Evolutionary conservation across 352 stramenopile genomes (phyloP).

Genomic region (Pythium guiyangense): DNA sequence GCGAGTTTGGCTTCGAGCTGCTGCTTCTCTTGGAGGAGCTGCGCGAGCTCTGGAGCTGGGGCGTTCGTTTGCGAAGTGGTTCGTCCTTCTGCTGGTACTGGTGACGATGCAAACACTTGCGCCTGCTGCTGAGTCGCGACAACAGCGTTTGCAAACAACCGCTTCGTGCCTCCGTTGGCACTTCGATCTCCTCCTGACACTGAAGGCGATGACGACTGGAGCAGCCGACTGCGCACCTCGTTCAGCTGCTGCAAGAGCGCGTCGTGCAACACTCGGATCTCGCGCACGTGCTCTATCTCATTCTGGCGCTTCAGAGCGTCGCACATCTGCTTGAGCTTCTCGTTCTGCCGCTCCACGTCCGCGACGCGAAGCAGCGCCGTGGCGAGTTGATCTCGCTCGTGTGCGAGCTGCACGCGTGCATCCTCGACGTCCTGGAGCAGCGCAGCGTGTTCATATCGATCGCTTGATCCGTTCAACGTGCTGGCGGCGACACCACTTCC

Average conservation of each 20-base stretch:
- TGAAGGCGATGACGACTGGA: conserved; percentile 1
- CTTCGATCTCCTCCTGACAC: neutral
- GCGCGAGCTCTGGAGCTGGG: conserved; percentile 1
- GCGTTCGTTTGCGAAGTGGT: neutral
- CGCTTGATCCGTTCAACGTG: too few relatives aligned
- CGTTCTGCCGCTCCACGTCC: conserved; percentile 17
- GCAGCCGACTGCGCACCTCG: conserved; percentile 24
- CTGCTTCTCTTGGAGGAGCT: conserved; percentile 15
- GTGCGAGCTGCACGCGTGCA: conserved; percentile 9
- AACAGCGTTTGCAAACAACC: too few relatives aligned
- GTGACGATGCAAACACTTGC: neutral
- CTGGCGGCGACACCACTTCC: too few relatives aligned
- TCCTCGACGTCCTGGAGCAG: conserved; percentile 6
- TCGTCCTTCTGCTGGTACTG: neutral
- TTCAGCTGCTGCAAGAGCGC: conserved; percentile 34
- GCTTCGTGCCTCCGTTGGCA: neutral
- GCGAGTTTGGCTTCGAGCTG: conserved; percentile 33
- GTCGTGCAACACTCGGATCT: conserved; percentile 36
- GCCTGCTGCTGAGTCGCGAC: too few relatives aligned
- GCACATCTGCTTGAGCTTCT: conserved; percentile 7
- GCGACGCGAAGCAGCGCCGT: conserved; percentile 15
- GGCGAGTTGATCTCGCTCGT: conserved; percentile 27
- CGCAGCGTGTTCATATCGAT: too few relatives aligned
- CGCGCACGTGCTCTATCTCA: conserved; percentile 9
- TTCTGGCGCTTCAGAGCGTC: conserved; percentile 4